These are phyloP conservation scores for Mycena sp. DNA, from an alignment of 1,284 basidiomycete genomes.

Conservation along the genomic window DNA sequence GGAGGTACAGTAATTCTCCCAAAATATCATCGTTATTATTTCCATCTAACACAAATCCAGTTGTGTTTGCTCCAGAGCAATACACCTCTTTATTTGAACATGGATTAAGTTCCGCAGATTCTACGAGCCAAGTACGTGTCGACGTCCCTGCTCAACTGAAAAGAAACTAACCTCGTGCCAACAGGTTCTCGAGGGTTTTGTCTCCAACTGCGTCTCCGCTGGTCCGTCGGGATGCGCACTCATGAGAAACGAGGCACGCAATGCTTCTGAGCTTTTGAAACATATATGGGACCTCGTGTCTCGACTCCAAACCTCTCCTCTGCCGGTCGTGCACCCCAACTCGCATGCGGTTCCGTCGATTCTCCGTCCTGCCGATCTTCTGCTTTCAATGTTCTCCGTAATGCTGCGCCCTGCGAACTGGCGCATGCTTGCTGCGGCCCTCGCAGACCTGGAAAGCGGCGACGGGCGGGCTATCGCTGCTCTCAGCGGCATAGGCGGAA, in stretches of 20 bases:
- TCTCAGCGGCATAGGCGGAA: background rate
- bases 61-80: constrained; percentile 14
- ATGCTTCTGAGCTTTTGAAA: background rate
- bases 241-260: background rate
- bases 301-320: background rate
- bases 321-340: constrained; percentile 6
- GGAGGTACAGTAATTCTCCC: constrained; percentile 5
- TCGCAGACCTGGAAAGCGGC: constrained; percentile 7
- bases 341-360: background rate
- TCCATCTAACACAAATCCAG: background rate
- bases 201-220: constrained; percentile 7
- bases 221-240: constrained; percentile 15
- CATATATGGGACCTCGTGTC: background rate
- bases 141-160: too few relatives aligned
- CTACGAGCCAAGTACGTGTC: background rate
- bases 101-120: constrained; percentile 7
- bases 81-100: constrained; percentile 10
- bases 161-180: too few relatives aligned
- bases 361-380: background rate
- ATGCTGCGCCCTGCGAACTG: constrained; percentile 10
- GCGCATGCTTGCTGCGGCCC: constrained; percentile 1
- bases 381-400: constrained; percentile 4
- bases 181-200: constrained; percentile 17
- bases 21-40: background rate
- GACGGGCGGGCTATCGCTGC: background rate